These are phyloP conservation scores for Typha latifolia DNA, from an alignment of 176 grass and related monocot genomes.

Conservation along the genomic window DNA sequence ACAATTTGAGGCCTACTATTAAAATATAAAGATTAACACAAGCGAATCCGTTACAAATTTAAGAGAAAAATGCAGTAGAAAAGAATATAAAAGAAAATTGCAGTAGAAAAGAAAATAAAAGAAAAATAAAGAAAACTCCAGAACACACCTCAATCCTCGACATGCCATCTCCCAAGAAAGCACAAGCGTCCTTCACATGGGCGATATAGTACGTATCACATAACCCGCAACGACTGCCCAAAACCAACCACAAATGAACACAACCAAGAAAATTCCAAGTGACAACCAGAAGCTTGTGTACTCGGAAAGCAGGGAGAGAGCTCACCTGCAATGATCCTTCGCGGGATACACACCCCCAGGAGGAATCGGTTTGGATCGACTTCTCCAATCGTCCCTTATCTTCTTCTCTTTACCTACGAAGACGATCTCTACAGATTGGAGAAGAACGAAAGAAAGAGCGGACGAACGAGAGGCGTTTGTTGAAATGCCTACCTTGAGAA, in stretches of 20 bases:
- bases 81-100: background rate
- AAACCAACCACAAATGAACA: background rate
- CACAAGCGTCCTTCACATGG: constrained; percentile 76
- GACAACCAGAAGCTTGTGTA: background rate
- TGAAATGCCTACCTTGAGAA: constrained; percentile 6
- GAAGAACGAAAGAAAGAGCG: background rate
- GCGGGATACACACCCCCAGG: constrained; percentile 84
- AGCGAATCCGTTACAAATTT: too few species aligned
- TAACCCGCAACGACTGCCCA: constrained; percentile 55
- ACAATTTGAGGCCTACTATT: too few species aligned
- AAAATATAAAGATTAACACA: too few species aligned
- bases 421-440: background rate
- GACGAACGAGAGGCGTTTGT: background rate
- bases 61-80: too few species aligned
- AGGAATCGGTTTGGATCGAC: constrained; percentile 65
- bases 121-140: background rate
- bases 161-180: constrained; percentile 91
- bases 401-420: constrained; percentile 15
- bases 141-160: constrained; percentile 66
- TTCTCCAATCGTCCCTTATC: constrained; percentile 68
- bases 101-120: background rate
- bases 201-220: constrained; percentile 96
- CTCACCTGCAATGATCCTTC: constrained; percentile 88
- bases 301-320: background rate
- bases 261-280: background rate